These are phyloP conservation scores for Corynespora cassiicola DNA, from an alignment of 2,329 filamentous ascomycete genomes.

Conservation along the genomic window DNA sequence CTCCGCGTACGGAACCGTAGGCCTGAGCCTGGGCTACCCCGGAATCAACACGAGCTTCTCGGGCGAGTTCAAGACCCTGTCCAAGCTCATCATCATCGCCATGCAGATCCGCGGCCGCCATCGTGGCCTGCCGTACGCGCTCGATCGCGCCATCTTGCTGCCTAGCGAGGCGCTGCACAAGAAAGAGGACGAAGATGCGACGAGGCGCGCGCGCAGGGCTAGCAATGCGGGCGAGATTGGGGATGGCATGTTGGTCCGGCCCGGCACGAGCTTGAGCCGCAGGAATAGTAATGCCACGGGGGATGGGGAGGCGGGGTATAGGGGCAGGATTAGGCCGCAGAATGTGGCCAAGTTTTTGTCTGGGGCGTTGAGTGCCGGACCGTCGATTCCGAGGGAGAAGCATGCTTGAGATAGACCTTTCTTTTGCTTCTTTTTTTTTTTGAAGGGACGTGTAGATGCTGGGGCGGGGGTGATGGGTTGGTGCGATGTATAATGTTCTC, in stretches of 20 bases:
- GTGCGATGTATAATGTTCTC: too few species aligned
- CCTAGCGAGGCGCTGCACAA: slow-evolving; percentile 69
- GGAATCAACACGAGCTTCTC: slow-evolving; percentile 80
- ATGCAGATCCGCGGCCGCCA: slow-evolving; percentile 72
- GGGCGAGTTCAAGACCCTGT: slow-evolving; percentile 77
- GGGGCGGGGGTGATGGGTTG: too few species aligned
- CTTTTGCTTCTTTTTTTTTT: too few species aligned
- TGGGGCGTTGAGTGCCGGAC: slow-evolving; percentile 37
- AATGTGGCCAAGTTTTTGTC: slow-evolving; percentile 27
- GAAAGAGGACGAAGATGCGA: slow-evolving; percentile 63
- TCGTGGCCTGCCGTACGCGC: slow-evolving; percentile 69
- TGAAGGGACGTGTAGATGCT: too few species aligned
- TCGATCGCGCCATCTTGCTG: slow-evolving; percentile 73
- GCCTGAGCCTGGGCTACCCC: slow-evolving; percentile 83
- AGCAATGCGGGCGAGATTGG: slow-evolving; percentile 27
- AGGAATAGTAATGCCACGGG: slow-evolving; percentile 11
- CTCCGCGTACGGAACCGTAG: slow-evolving; percentile 77
- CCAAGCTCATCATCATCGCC: slow-evolving; percentile 69
- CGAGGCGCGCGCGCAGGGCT: slow-evolving; percentile 43
- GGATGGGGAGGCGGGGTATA: slow-evolving; percentile 6
- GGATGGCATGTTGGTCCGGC: slow-evolving; percentile 21
- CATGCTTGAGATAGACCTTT: slow-evolving; percentile 13
- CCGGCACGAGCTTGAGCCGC: slow-evolving; percentile 23
- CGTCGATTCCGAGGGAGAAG: slow-evolving; percentile 32
- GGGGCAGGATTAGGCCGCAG: slow-evolving; percentile 6